phyloP scores from a whole-genome alignment of 1,284 basidiomycete genomes.

The Ceratobasidium theobromae region DNA sequence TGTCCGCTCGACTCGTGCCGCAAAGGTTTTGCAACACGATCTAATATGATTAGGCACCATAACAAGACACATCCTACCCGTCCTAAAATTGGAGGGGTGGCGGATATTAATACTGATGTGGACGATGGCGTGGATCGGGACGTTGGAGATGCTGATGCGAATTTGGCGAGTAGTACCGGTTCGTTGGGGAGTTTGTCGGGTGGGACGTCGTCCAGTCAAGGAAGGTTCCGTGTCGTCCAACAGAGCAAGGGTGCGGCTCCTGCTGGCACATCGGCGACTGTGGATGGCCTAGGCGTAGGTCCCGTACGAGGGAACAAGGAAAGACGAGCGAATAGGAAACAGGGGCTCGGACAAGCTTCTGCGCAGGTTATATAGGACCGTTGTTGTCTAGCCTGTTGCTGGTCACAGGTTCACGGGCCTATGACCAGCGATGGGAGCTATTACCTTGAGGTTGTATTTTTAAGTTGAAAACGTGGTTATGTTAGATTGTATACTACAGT shows the following conservation, averaged over 20 bases:
- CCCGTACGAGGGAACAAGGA: slow-evolving; percentile 9
- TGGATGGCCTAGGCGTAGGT: neutral
- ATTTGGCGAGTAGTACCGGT: neutral
- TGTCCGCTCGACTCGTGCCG: slow-evolving; percentile 27
- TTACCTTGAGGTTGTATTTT: too few relatives aligned
- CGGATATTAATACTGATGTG: neutral
- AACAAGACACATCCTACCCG: slow-evolving; percentile 27
- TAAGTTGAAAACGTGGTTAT: too few relatives aligned
- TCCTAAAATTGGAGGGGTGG: slow-evolving; percentile 25
- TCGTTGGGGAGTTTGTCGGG: neutral
- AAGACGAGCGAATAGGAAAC: slow-evolving; percentile 10
- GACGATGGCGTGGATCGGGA: neutral
- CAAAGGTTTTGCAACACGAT: slow-evolving; percentile 25
- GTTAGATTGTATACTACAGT: too few relatives aligned
- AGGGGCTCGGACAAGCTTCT: too few relatives aligned
- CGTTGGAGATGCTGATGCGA: neutral
- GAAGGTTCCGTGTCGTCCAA: slow-evolving; percentile 19
- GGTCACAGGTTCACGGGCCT: too few relatives aligned
- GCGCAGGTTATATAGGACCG: too few relatives aligned
- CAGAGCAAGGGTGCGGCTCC: neutral
- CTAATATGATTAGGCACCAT: slow-evolving; percentile 28
- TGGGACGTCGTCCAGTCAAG: slow-evolving; percentile 5
- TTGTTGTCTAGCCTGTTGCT: too few relatives aligned
- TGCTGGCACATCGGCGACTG: neutral
- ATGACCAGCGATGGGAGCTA: too few relatives aligned